Evolutionary conservation across 2,329 filamentous ascomycete species (phyloP).

Genomic region (Pezicula radicicola): DNA sequence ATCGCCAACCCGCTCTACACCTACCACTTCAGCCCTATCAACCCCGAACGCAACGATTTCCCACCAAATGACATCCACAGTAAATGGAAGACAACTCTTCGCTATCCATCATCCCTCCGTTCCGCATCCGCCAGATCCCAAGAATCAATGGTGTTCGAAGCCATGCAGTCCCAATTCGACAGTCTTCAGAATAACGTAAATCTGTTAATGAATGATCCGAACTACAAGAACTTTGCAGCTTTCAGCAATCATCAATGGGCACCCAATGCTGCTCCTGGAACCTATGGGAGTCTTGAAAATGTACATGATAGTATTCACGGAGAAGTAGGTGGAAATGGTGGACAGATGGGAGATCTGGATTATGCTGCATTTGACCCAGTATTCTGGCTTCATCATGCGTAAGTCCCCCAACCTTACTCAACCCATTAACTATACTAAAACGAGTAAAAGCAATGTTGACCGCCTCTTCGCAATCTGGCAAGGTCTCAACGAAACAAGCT

Average conservation of each 20-base stretch:
- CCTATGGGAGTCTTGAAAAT: conserved; percentile 44
- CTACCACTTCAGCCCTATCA: conserved; percentile 55
- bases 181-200: conserved; percentile 18
- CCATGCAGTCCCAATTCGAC: conserved; percentile 18
- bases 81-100: conserved; percentile 18
- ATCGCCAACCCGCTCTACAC: conserved; percentile 62
- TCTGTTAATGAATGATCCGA: conserved; percentile 34
- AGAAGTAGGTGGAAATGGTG: conserved; percentile 44
- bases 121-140: conserved; percentile 15
- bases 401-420: neutral
- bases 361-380: conserved; percentile 77
- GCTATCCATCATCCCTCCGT: conserved; percentile 16
- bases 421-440: neutral
- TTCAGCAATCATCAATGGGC: conserved; percentile 69
- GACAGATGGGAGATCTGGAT: conserved; percentile 68
- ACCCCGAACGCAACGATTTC: conserved; percentile 30
- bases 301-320: conserved; percentile 62
- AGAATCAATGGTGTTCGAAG: conserved; percentile 15
- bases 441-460: conserved; percentile 56
- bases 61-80: conserved; percentile 9
- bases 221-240: conserved; percentile 62
- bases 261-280: conserved; percentile 11
- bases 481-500: conserved; percentile 64
- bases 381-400: conserved; percentile 28
- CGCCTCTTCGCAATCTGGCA: conserved; percentile 78